Percentiles rank a stretch among this genome's conserved stretches.
Evolutionary conservation across 208 protist genomes (phyloP).

Genomic region (Trichomonas gallinae): DNA sequence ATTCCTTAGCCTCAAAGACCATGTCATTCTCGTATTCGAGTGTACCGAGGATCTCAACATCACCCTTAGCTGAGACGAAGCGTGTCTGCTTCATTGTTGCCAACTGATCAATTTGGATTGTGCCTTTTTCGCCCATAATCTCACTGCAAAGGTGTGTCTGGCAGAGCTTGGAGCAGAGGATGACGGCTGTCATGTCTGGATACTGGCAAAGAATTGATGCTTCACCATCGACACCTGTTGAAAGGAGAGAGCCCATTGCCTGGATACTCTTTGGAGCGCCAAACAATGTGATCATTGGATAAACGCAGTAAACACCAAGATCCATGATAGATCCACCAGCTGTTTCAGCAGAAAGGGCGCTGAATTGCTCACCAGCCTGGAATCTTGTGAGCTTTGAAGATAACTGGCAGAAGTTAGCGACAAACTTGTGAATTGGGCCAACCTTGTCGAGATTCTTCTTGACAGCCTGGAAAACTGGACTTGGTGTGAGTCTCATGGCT

Average conservation of each 20-base stretch:
- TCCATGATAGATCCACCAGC: neutral
- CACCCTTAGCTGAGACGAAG: neutral
- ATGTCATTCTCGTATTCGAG: neutral
- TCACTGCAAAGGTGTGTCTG: neutral
- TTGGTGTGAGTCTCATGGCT: neutral
- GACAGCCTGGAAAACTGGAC: neutral
- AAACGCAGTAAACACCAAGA: slow-evolving; percentile 12
- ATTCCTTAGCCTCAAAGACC: neutral
- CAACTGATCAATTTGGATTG: neutral
- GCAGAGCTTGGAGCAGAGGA: neutral
- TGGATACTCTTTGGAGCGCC: neutral
- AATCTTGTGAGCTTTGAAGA: neutral
- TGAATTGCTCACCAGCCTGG: neutral
- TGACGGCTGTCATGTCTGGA: neutral
- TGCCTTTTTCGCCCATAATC: neutral
- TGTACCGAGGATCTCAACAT: neutral
- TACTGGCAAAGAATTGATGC: neutral
- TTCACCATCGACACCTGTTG: neutral
- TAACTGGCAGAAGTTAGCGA: neutral
- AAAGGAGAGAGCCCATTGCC: neutral
- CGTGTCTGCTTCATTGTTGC: neutral
- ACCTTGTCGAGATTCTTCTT: neutral
- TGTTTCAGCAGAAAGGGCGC: neutral
- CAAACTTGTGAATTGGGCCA: neutral
- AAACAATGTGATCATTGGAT: neutral